Base-by-base conservation (phyloP, 805 yeast genomes). In the Saccharomycopsis vini region DNA sequence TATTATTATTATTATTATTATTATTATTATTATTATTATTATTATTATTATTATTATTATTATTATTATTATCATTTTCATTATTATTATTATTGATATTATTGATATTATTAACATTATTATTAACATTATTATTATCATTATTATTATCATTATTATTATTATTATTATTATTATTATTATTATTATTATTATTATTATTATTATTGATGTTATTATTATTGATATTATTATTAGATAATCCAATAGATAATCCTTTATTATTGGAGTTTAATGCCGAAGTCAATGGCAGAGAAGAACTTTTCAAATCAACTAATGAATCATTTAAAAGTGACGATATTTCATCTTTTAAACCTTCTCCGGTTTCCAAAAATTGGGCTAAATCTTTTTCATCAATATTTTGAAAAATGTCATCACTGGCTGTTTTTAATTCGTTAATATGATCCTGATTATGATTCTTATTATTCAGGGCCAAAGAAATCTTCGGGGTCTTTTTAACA, bases 311-410 rank as follows among this genome's bases (percentile, higher is more conserved):
- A 7, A 39, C 21, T 13, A 44, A 28, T 3, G 43, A 39, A 24
- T 44, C 47, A 15, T 44, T 44, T 19, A 44, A 39, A 31, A 40
- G 40, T 7, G 43, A 35, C 5, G 43, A 39, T 2, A 44, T 16
- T 16, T 43, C 46, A 29, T 43, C 43, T 19, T 37, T 39, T 20
- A 38, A 12, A 33, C 36, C 16, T 35, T 35, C 18, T 42, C 40
- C 6, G 22, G 29, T 50, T 20, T 39, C 49, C 32, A 29, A 41
- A 36, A 36, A 44, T 26, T 29, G 51, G 22, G 22, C 46, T 30
- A n/a, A n/a, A n/a, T n/a, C n/a, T n/a, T n/a, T n/a, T n/a, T n/a
- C n/a, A n/a, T n/a, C n/a, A n/a, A n/a, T n/a, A n/a, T n/a, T n/a
- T n/a, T n/a, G n/a, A n/a, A n/a, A n/a, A n/a, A n/a, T 20, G 47